Evolutionary conservation across 2,329 filamentous ascomycete genomes (phyloP).

Genomic region (Pseudocercospora fijiensis): DNA sequence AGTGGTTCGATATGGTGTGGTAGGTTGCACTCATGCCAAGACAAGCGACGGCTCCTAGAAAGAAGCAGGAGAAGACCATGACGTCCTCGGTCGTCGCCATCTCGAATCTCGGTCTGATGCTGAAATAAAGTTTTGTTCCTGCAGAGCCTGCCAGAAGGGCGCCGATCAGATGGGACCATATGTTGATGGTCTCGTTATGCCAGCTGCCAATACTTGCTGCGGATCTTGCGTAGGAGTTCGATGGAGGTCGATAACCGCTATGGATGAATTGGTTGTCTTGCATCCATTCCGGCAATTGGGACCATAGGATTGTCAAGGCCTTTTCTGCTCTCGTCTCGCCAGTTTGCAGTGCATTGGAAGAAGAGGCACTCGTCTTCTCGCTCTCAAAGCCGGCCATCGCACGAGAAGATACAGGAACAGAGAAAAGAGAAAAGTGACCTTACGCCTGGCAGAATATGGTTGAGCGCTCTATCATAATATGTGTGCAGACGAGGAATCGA

Average conservation of each 20-base stretch:
- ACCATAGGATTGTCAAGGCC: conserved; percentile 47
- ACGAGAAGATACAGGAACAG: not conserved
- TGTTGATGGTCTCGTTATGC: conserved; percentile 70
- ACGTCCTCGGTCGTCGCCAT: conserved; percentile 63
- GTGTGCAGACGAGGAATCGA: not conserved
- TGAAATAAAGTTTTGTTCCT: conserved; percentile 55
- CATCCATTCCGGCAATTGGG: conserved; percentile 48
- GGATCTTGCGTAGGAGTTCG: conserved; percentile 60
- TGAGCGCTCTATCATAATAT: not conserved
- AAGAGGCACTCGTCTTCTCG: not conserved
- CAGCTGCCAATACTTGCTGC: conserved; percentile 60
- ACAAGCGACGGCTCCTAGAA: conserved; percentile 58
- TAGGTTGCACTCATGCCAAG: conserved; percentile 63
- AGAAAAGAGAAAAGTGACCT: not conserved
- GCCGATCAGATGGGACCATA: conserved; percentile 70
- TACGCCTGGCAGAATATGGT: not conserved
- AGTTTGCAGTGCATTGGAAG: conserved; percentile 9
- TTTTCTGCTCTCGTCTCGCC: conserved; percentile 40
- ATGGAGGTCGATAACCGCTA: conserved; percentile 63
- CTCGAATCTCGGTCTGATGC: conserved; percentile 65
- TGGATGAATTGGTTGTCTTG: conserved; percentile 69
- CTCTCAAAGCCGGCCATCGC: not conserved
- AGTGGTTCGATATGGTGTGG: conserved; percentile 85
- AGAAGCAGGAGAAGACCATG: conserved; percentile 75
- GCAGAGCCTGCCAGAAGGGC: conserved; percentile 58